Base-by-base conservation (phyloP, 306 rosid species). In the Inga oerstediana region DNA sequence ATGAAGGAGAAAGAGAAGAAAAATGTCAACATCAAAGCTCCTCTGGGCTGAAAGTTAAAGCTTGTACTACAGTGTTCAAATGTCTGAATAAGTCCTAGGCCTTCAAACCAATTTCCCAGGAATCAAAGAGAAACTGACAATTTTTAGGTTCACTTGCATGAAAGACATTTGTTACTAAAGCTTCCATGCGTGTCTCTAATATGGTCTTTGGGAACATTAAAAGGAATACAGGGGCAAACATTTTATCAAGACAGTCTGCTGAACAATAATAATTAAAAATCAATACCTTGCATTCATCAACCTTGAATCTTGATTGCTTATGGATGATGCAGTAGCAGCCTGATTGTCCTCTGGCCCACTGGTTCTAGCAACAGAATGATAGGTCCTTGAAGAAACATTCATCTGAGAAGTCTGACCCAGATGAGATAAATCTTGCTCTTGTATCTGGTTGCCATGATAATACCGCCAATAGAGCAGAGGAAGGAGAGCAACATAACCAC, bases 401-500 rank as follows among this genome's bases (percentile, higher is more conserved):
- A 85, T 78, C 80, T 82, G 91, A 86, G 90, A 88, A 84, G 41
- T 83, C 84, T 87, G 91, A 76, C 81, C 87, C 11, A 86, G 30
- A 70, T 90, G 95, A 71, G 84, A 45, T n/a, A 83, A 67, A 52
- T 85, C 91, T 84, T 88, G 95, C 72, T 84, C 93, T 81, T 86
- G 84, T 80, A 67, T 66, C 81, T 85, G 93, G 62, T 83, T 88
- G 52, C 83, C 86, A 75, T 89, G 89, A 54, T 76, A 78, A 83
- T 91, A 91, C 73, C 93, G 93, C 95, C 95, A 91, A 76, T 88
- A 91, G 45, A 91, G 91, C 77, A 91, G 91, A 80, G 95, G 95
- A 69, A 91, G 87, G 39, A 87, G 88, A 45, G 91, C 92, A 88
- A 86, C 89, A 87, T 93, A 88, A 41, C 95, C 95, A 82, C 88